These are phyloP conservation scores for Botrytis tulipae DNA, from an alignment of 2,329 filamentous ascomycete genomes.

Conservation along the genomic window DNA sequence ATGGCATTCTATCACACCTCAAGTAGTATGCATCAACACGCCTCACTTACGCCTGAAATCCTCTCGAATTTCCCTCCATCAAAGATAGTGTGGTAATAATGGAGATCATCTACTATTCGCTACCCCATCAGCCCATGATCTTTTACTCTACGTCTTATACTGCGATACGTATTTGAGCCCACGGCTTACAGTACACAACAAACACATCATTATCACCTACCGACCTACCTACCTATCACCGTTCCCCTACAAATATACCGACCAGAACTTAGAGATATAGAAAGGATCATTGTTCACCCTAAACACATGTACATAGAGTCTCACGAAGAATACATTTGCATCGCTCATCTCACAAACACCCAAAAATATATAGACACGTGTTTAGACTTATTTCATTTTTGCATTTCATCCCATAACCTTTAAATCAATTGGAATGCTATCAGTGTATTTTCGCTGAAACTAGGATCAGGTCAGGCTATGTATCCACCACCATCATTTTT, in stretches of 20 bases:
- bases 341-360: not conserved
- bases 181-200: not conserved
- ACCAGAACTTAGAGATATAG: not conserved
- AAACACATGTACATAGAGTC: not conserved
- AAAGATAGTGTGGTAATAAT: not conserved
- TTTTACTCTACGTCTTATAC: not conserved
- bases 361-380: not conserved
- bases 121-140: not conserved
- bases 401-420: not conserved
- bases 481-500: not conserved
- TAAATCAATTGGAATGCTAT: not conserved
- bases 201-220: not conserved
- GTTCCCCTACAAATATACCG: not conserved
- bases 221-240: not conserved
- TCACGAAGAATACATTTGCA: not conserved
- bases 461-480: not conserved
- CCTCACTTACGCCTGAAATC: rapidly evolving
- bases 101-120: not conserved
- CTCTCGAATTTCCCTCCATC: not conserved
- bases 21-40: not conserved
- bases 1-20: not conserved
- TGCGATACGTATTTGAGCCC: not conserved
- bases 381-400: not conserved
- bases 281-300: not conserved
- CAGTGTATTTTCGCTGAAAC: not conserved